Evolutionary conservation across 805 yeast species (phyloP).

Genomic region (Candida maltosa): DNA sequence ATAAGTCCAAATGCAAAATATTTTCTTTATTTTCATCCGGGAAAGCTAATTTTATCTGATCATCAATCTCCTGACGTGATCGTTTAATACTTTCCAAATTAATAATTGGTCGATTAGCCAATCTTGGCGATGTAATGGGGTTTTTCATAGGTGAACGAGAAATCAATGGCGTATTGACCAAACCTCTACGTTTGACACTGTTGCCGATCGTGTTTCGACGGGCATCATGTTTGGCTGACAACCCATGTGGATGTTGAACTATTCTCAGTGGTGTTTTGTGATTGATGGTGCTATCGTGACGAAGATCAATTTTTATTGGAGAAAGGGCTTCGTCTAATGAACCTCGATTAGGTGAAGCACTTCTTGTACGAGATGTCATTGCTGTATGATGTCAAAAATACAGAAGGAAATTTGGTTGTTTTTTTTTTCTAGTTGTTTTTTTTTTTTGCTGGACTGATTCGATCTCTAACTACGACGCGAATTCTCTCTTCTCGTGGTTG

Average conservation of each 20-base stretch:
- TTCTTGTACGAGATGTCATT: no score
- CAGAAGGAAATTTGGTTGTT: no score
- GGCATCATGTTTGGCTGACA: conserved; percentile 34
- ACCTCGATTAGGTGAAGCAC: no score
- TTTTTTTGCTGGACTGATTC: no score
- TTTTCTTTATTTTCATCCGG: conserved; percentile 14
- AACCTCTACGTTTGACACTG: conserved; percentile 5
- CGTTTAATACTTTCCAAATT: conserved; percentile 14
- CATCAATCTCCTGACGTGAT: conserved; percentile 16
- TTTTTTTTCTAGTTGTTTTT: no score
- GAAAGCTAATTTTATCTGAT: conserved; percentile 5
- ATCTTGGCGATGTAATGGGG: conserved; percentile 17
- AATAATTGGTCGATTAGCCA: conserved; percentile 4
- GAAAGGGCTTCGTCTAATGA: conserved; percentile 13
- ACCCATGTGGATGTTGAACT: conserved; percentile 42
- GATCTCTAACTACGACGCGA: no score
- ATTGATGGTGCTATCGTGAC: conserved; percentile 5
- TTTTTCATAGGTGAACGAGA: conserved; percentile 4
- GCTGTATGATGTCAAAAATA: no score
- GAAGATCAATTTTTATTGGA: conserved; percentile 13
- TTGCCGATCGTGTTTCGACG: conserved; percentile 23
- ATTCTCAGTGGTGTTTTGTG: conserved; percentile 9
- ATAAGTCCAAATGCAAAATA: conserved; percentile 10
- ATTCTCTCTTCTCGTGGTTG: no score
- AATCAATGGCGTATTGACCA: conserved; percentile 11